phyloP scores from a whole-genome alignment of 345 rosid species.

The Firmiana major region DNA sequence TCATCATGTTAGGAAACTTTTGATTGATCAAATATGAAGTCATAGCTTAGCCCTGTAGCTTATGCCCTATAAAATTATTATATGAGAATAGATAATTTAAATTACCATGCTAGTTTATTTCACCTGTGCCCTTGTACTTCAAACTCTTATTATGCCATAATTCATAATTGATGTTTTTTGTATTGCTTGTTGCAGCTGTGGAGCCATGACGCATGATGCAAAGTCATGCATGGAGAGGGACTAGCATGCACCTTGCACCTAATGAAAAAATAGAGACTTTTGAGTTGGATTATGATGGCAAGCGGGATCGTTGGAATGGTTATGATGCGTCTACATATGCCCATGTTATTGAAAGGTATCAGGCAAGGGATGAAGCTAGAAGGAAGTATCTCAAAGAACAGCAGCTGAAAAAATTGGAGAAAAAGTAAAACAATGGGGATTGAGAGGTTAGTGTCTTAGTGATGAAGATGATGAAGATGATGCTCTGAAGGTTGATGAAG shows the following conservation, averaged over 20 bases:
- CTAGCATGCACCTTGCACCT: constrained; percentile 69
- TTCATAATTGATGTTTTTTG: neutral
- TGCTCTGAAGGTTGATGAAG: constrained; percentile 80
- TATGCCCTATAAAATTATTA: neutral
- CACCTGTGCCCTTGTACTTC: neutral
- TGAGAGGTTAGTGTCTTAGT: constrained; percentile 46
- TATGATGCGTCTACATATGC: constrained; percentile 70
- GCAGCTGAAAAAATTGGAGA: constrained; percentile 72
- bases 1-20: neutral
- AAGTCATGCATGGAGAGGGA: constrained; percentile 85
- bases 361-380: constrained; percentile 76
- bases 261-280: constrained; percentile 79
- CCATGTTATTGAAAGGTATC: constrained; percentile 67
- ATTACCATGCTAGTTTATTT: neutral
- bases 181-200: constrained; percentile 48
- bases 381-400: constrained; percentile 68
- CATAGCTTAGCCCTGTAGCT: neutral
- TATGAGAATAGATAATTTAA: neutral
- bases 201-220: constrained; percentile 77
- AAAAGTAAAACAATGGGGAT: constrained; percentile 45
- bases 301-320: constrained; percentile 90
- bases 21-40: neutral
- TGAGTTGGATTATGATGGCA: constrained; percentile 88
- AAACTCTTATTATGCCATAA: neutral
- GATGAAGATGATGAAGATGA: constrained; percentile 79